Conservation (phyloP, 176 grass and related monocot species). For the Oryza meyeriana region DNA sequence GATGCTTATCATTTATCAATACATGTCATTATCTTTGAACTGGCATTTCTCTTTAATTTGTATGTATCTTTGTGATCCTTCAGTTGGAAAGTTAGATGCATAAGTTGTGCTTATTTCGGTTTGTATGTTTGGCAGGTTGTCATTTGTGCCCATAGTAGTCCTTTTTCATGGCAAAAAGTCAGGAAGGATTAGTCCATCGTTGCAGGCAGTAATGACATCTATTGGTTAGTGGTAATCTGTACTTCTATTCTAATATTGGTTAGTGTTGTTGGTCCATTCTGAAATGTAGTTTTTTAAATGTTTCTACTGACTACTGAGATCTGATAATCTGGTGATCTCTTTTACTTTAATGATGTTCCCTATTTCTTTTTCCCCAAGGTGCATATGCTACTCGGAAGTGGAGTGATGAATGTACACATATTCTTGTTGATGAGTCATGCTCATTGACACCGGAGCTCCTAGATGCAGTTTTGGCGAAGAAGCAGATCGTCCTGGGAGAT, state of each 20-base stretch:
- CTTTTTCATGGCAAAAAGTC: slow-evolving; percentile 58
- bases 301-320: background rate
- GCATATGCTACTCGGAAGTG: slow-evolving; percentile 71
- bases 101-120: background rate
- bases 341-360: background rate
- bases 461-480: slow-evolving; percentile 70
- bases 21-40: background rate
- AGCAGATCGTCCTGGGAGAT: slow-evolving; percentile 55
- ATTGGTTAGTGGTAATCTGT: slow-evolving; percentile 63
- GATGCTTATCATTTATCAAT: background rate
- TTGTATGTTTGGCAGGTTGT: slow-evolving; percentile 57
- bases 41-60: background rate
- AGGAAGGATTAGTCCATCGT: slow-evolving; percentile 41
- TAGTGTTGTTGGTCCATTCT: background rate
- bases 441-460: slow-evolving; percentile 66
- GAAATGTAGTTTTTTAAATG: background rate
- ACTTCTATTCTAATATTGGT: slow-evolving; percentile 23
- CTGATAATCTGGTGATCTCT: slow-evolving; percentile 18
- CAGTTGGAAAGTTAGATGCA: slow-evolving; percentile 6
- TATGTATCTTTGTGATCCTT: background rate
- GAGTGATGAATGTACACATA: slow-evolving; percentile 79
- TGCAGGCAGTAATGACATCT: slow-evolving; percentile 65
- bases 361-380: slow-evolving; percentile 43
- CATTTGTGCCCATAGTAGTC: slow-evolving; percentile 59
- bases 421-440: slow-evolving; percentile 78